Percentiles rank a stretch among this genome's conserved stretches.
phyloP scores from a whole-genome alignment of 2,329 filamentous ascomycete species.

The Cryphonectria parasitica region DNA sequence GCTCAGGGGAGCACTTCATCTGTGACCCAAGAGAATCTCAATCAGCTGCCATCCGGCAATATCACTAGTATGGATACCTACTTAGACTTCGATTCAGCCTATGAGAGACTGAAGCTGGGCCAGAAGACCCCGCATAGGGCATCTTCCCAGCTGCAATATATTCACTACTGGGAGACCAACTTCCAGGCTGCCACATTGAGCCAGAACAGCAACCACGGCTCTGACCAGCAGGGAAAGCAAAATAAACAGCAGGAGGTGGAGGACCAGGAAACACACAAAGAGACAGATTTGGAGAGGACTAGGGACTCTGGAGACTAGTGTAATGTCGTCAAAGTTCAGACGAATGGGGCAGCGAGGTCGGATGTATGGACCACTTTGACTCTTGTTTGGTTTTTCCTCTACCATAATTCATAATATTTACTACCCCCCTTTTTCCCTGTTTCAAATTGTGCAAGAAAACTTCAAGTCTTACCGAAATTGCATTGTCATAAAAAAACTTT shows the following conservation, averaged over 20 bases:
- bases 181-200: not conserved
- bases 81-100: not conserved
- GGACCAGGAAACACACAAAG: not conserved
- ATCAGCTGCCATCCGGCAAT: not conserved
- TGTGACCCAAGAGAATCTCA: not conserved
- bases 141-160: not conserved
- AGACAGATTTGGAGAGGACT: not conserved
- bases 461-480: not conserved
- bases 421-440: too few relatives aligned
- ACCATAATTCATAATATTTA: not conserved
- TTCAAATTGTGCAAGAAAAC: not conserved
- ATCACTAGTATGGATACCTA: not conserved
- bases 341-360: not conserved
- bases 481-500: too few relatives aligned
- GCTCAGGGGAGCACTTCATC: not conserved
- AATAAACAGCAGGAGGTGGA: not conserved
- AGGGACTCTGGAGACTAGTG: not conserved
- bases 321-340: not conserved
- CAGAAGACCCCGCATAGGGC: not conserved
- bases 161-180: not conserved
- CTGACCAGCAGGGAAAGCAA: not conserved
- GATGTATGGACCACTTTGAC: not conserved
- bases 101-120: not conserved
- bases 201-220: not conserved
- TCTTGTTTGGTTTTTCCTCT: not conserved